Conservation (phyloP, 1,284 basidiomycete species). For the Rhodotorula sp. region DNA sequence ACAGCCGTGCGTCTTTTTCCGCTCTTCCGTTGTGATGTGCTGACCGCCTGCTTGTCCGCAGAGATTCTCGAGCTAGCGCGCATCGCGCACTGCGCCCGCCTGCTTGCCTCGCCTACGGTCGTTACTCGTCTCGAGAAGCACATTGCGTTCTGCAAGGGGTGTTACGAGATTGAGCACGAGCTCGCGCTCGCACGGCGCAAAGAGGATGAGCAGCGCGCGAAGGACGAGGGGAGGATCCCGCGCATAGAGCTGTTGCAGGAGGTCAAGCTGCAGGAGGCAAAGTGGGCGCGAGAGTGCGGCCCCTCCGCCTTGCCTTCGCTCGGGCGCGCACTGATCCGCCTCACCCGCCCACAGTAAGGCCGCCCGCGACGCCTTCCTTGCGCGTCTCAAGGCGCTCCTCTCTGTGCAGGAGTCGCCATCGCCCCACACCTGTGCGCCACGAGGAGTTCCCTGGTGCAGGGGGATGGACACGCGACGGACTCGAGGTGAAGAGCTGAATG, state of each 20-base stretch:
- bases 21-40: not conserved
- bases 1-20: slow-evolving; percentile 1
- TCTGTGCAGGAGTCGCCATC: too few species aligned
- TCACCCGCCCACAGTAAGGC: too few species aligned
- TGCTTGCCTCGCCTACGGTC: not conserved
- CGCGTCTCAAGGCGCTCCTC: too few species aligned
- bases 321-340: too few species aligned
- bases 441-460: too few species aligned
- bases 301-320: not conserved
- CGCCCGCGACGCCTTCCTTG: too few species aligned
- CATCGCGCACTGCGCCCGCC: not conserved
- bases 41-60: not conserved
- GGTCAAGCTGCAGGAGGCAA: not conserved
- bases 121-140: not conserved
- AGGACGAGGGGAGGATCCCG: not conserved
- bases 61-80: slow-evolving; percentile 18
- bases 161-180: not conserved
- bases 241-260: not conserved
- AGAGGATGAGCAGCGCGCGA: not conserved
- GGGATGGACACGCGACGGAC: too few species aligned
- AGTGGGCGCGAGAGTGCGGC: not conserved
- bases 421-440: too few species aligned
- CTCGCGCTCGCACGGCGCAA: not conserved
- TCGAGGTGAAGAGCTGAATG: too few species aligned
- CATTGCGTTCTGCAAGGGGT: too few species aligned